Conservation (phyloP, 2,329 filamentous ascomycete species). For the Calonectria multiphialidica region DNA sequence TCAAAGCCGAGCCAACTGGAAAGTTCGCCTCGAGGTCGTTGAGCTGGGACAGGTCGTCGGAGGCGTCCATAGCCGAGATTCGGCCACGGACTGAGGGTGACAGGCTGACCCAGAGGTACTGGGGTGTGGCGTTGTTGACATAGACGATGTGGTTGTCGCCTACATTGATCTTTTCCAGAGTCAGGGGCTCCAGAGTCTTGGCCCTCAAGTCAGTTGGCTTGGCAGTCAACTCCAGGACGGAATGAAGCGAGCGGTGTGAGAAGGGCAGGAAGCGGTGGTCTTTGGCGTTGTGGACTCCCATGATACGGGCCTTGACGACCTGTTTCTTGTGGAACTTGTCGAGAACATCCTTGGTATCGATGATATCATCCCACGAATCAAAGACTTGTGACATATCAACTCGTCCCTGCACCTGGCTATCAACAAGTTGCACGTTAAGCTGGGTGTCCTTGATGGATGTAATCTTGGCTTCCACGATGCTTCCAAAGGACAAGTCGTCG, state of each 20-base stretch:
- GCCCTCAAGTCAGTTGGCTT: conserved; percentile 76
- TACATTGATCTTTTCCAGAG: conserved; percentile 78
- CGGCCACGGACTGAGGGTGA: conserved; percentile 90
- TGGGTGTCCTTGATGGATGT: conserved; percentile 92
- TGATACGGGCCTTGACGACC: conserved; percentile 78
- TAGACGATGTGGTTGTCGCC: conserved; percentile 84
- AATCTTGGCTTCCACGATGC: conserved; percentile 80
- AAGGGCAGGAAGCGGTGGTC: conserved; percentile 94
- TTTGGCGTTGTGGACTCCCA: conserved; percentile 90
- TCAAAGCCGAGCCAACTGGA: conserved; percentile 89
- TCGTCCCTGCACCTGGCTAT: conserved; percentile 81
- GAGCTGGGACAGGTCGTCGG: conserved; percentile 85
- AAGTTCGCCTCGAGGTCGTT: conserved; percentile 84
- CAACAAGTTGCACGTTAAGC: conserved; percentile 88
- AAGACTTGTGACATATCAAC: conserved; percentile 94
- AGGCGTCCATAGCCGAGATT: conserved; percentile 84
- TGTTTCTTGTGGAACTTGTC: conserved; percentile 77
- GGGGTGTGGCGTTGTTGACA: conserved; percentile 87
- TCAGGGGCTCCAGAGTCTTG: conserved; percentile 63
- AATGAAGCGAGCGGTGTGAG: conserved; percentile 84
- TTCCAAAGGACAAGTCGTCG: conserved; percentile 80
- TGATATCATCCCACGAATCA: conserved; percentile 88
- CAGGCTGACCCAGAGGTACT: conserved; percentile 90
- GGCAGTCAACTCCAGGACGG: conserved; percentile 87
- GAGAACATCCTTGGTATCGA: conserved; percentile 85